These are phyloP conservation scores for Antitrichia curtipendula DNA, from an alignment of 225 moss, liverwort and hornwort genomes.

Conservation along the genomic window DNA sequence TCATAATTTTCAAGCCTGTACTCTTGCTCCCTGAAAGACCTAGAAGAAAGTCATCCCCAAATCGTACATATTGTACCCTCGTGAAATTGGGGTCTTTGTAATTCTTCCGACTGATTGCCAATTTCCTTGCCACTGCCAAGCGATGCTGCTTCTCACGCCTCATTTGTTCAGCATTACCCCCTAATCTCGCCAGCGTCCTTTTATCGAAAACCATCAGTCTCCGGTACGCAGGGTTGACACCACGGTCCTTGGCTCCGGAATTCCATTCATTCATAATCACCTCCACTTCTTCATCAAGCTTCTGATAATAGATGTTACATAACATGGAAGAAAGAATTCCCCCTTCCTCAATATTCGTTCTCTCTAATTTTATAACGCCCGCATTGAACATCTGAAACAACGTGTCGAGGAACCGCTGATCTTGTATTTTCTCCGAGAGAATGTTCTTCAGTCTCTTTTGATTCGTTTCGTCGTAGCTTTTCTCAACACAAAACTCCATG, in stretches of 20 bases:
- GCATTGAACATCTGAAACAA: slow-evolving; percentile 47
- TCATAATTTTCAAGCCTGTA: slow-evolving; percentile 28
- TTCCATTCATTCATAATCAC: slow-evolving; percentile 37
- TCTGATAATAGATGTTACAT: slow-evolving; percentile 39
- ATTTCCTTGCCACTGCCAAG: slow-evolving; percentile 30
- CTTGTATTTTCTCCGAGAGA: slow-evolving; percentile 34
- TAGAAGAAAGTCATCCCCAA: slow-evolving; percentile 34
- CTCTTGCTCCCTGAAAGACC: slow-evolving; percentile 41
- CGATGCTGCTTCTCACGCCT: slow-evolving; percentile 41
- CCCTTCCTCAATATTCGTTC: slow-evolving; percentile 20
- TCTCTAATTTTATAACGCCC: slow-evolving; percentile 26
- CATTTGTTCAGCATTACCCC: slow-evolving; percentile 23
- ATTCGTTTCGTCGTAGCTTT: slow-evolving; percentile 23
- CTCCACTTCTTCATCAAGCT: slow-evolving; percentile 43
- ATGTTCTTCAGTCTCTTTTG: slow-evolving; percentile 38
- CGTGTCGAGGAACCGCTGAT: slow-evolving; percentile 33
- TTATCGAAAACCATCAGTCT: slow-evolving; percentile 38
- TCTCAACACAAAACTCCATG: slow-evolving; percentile 19
- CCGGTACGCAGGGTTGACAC: slow-evolving; percentile 21
- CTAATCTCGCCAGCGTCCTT: slow-evolving; percentile 28
- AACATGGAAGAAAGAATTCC: slow-evolving; percentile 27
- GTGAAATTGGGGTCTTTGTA: slow-evolving; percentile 31
- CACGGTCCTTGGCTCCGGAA: slow-evolving; percentile 6
- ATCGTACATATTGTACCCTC: slow-evolving; percentile 31
- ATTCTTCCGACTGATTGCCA: slow-evolving; percentile 27